Evolutionary conservation across 176 grass and related monocot genomes (phyloP).

Genomic region (Carex myosuroides): DNA sequence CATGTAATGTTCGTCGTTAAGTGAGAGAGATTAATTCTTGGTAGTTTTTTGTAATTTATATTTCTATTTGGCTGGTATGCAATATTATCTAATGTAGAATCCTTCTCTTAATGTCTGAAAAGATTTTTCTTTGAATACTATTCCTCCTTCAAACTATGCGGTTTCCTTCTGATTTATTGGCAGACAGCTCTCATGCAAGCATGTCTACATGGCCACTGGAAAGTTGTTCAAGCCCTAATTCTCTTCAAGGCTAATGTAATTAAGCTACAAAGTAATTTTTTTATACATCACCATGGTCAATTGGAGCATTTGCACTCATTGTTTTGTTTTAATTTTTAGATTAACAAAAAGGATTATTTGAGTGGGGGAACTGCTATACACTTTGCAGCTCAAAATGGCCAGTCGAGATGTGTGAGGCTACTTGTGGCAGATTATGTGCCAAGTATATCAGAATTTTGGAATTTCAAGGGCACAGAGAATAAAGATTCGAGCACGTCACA

Average conservation of each 20-base stretch:
- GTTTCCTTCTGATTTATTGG: slow-evolving; percentile 15
- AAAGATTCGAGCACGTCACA: slow-evolving; percentile 20
- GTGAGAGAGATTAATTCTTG: not conserved
- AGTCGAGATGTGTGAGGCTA: slow-evolving; percentile 72
- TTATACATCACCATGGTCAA: not conserved
- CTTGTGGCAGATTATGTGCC: slow-evolving; percentile 79
- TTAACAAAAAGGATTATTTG: slow-evolving; percentile 82
- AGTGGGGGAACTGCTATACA: slow-evolving; percentile 87
- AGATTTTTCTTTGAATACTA: not conserved
- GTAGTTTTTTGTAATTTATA: not conserved
- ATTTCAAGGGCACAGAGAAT: slow-evolving; percentile 43
- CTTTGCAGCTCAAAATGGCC: slow-evolving; percentile 89
- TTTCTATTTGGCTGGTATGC: not conserved
- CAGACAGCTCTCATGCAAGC: slow-evolving; percentile 99
- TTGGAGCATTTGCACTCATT: slow-evolving; percentile 17
- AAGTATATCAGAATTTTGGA: slow-evolving; percentile 78
- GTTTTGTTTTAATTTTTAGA: slow-evolving; percentile 39
- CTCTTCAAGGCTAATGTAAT: slow-evolving; percentile 99
- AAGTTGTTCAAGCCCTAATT: slow-evolving; percentile 95
- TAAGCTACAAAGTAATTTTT: not conserved
- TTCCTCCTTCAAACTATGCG: not conserved
- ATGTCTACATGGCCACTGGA: slow-evolving; percentile 91
- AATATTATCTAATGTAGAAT: not conserved
- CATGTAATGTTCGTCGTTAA: not conserved
- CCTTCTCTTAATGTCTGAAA: not conserved